phyloP scores from a whole-genome alignment of 108 stramenopile species.

The Stephanodiscus minutulus region DNA sequence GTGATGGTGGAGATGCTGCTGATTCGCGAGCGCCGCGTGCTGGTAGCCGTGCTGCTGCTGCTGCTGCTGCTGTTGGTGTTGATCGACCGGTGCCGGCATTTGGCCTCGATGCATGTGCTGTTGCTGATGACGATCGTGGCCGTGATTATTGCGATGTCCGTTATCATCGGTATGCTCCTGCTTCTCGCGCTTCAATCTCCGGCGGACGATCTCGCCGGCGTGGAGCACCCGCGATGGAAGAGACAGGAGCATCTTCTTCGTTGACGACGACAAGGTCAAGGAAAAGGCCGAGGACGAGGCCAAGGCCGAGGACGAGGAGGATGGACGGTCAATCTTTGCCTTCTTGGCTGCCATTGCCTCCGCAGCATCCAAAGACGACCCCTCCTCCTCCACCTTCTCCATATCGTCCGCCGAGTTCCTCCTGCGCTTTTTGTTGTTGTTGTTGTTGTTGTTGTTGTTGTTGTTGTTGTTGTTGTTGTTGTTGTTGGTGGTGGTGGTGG shows the following conservation, averaged over 20 bases:
- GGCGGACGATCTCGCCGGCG: constrained; percentile 58
- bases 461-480: too few relatives aligned
- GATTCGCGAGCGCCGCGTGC: too few relatives aligned
- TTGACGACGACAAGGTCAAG: too few relatives aligned
- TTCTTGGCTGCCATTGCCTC: constrained; percentile 11
- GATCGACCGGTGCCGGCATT: too few relatives aligned
- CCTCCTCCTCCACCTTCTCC: constrained; percentile 13
- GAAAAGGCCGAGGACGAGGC: constrained; percentile 18
- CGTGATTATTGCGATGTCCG: constrained; percentile 3
- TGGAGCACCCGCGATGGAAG: constrained; percentile 51
- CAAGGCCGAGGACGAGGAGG: constrained; percentile 5
- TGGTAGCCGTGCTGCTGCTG: too few relatives aligned
- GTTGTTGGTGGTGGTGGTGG: too few relatives aligned
- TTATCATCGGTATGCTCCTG: constrained; percentile 21
- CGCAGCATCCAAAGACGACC: too few relatives aligned
- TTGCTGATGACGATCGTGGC: constrained; percentile 7
- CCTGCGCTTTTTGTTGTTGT: constrained; percentile 17
- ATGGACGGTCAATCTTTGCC: constrained; percentile 17
- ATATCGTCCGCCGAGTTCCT: neutral
- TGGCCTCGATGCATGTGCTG: constrained; percentile 6
- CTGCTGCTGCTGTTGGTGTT: too few relatives aligned
- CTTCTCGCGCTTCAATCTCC: constrained; percentile 28
- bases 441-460: neutral
- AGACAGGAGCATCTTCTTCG: too few relatives aligned
- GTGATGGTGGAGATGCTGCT: neutral